Percentiles rank a stretch among this genome's conserved stretches.
Evolutionary conservation across 1,284 basidiomycete species (phyloP).

Genomic region (Mycena citricolor): DNA sequence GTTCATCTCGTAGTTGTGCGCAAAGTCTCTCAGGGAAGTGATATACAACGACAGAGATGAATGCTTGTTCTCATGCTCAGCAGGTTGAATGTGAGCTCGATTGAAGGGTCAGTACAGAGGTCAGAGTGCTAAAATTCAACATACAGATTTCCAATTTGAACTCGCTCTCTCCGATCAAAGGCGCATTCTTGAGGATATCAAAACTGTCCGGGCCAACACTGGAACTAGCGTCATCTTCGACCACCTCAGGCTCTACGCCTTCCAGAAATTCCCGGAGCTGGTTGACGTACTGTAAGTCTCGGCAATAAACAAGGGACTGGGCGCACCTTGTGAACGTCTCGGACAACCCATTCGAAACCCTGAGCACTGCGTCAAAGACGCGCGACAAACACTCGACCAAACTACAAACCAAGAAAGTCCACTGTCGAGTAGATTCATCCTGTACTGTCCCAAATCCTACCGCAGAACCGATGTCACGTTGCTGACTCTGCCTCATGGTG

Average conservation of each 20-base stretch:
- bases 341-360: constrained; percentile 70
- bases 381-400: constrained; percentile 1
- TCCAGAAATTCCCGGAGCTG: constrained; percentile 46
- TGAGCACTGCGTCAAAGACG: constrained; percentile 26
- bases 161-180: constrained; percentile 67
- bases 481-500: constrained; percentile 9
- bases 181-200: constrained; percentile 62
- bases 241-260: constrained; percentile 28
- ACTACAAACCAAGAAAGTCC: constrained; percentile 55
- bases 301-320: background rate
- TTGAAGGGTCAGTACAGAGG: background rate
- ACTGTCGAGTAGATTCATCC: constrained; percentile 50
- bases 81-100: background rate
- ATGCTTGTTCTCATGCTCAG: constrained; percentile 30
- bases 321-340: constrained; percentile 52
- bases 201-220: constrained; percentile 42
- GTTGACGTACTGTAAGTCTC: background rate
- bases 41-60: constrained; percentile 60
- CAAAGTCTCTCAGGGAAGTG: constrained; percentile 62
- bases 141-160: constrained; percentile 70
- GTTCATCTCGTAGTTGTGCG: constrained; percentile 59
- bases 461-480: constrained; percentile 20
- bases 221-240: constrained; percentile 24
- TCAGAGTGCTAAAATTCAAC: constrained; percentile 16
- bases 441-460: constrained; percentile 30